Base-by-base conservation (phyloP, 495 filamentous ascomycete species). In the Paragyromitra xinjiangensis region DNA sequence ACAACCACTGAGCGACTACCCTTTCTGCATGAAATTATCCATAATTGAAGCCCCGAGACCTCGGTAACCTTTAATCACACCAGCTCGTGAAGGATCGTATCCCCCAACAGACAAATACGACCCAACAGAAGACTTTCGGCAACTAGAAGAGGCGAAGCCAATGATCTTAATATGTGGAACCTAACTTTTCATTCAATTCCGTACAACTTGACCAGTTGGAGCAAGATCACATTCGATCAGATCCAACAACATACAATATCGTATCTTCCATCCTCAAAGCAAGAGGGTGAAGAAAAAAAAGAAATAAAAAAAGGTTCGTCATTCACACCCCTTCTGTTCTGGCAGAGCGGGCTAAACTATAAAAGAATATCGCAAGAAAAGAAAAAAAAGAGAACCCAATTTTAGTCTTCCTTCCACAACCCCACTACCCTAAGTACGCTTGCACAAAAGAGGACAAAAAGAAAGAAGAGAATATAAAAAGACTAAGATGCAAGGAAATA, bases 351-450 rank as follows among this genome's bases (percentile, higher is more conserved):
- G 39, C 19, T 37, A 56, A 69, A 69, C 67, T 61, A 59, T 48
- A 48, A 44, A 58, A 58, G 39, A 58, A 59, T 69, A 69, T 45
- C 50, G 39, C 19, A 22, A 69, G 26, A 26, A 22, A 69, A 39
- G 45, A 59, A 44, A 55, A 39, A 56, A 69, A 42, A 69, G 37
- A 48, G 40, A 71, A 59, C 68, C 56, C 19, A 55, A 66, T 67
- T 73, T 73, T 73, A 55, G 48, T 66, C 70, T 40, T 67, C 70
- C 70, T n/a, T 56, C 65, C n/a, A 55, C 65, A 8, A 65, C 64
- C 64, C 26, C 24, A 55, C 51, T 68, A 56, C 29, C 65, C 61
- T 73, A 67, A 66, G 39, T 67, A 67, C 70, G 42, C 48, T 55
- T 67, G 34, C 70, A 22, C 48, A 16, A 72, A 65, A 72, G 26